Percentiles rank a stretch among this genome's conserved stretches.
These are phyloP conservation scores for Aphanomyces astaci DNA, from an alignment of 352 stramenopile genomes.

Conservation along the genomic window DNA sequence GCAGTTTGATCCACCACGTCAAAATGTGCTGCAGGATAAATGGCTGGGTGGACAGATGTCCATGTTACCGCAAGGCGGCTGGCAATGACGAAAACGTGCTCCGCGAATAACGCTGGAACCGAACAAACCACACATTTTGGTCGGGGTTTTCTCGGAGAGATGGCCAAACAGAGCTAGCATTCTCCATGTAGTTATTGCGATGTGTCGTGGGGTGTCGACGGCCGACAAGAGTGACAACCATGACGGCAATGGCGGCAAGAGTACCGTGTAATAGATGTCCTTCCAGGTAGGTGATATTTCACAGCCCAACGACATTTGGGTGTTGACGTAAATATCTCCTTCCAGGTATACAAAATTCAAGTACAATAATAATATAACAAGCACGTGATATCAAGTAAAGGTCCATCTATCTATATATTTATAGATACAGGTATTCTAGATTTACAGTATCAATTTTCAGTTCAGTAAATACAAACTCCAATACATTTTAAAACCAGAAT, in stretches of 20 bases:
- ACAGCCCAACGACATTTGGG: not conserved
- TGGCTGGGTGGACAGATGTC: not conserved
- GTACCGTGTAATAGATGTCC: not conserved
- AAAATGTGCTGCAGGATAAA: not conserved
- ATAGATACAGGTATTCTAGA: not conserved
- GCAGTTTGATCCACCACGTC: not conserved
- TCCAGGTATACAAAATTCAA: not conserved
- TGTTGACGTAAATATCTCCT: not conserved
- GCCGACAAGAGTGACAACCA: too few species aligned
- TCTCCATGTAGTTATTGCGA: conserved; percentile 11
- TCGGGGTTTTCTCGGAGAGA: not conserved
- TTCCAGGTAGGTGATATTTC: not conserved
- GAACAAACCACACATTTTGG: not conserved
- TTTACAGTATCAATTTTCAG: not conserved
- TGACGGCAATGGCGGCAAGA: too few species aligned
- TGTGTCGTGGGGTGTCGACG: too few species aligned
- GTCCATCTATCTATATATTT: not conserved
- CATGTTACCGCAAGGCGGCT: not conserved
- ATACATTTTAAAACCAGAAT: not conserved
- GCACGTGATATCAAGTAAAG: not conserved
- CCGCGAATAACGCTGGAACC: not conserved
- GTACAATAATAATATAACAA: not conserved
- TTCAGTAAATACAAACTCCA: not conserved
- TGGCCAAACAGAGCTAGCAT: not conserved
- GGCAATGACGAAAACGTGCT: not conserved